Percentiles rank a stretch among this genome's conserved stretches.
These are phyloP conservation scores for Penicillium ucsense DNA, from an alignment of 495 filamentous ascomycete species.

Conservation along the genomic window DNA sequence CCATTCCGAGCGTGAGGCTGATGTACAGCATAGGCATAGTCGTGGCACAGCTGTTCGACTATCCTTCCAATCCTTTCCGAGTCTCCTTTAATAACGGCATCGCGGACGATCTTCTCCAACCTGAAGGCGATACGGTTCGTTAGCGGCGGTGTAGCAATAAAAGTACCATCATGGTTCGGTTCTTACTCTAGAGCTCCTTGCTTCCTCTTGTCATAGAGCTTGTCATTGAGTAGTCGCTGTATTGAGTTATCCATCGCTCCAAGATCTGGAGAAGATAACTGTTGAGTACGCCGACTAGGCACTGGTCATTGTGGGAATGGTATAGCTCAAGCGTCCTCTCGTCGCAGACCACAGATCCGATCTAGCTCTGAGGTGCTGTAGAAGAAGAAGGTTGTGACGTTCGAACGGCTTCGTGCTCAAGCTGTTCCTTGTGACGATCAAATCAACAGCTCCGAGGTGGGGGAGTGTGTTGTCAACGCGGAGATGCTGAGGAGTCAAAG, in stretches of 20 bases:
- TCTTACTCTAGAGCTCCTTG: conserved; percentile 91
- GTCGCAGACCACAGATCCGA: too few species aligned
- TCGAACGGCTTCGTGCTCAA: neutral
- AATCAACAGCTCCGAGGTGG: conserved; percentile 6
- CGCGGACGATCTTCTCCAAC: conserved; percentile 84
- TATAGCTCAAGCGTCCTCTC: neutral
- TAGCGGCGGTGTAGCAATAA: conserved; percentile 2
- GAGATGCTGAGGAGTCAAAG: conserved; percentile 17
- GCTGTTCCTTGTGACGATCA: neutral
- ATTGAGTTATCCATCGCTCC: conserved; percentile 75
- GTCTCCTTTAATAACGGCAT: conserved; percentile 66
- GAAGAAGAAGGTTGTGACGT: too few species aligned
- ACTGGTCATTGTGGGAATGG: conserved; percentile 25
- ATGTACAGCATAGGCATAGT: conserved; percentile 95
- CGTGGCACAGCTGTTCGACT: conserved; percentile 91
- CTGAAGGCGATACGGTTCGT: conserved; percentile 32
- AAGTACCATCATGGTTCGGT: neutral
- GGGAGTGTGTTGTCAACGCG: conserved; percentile 32
- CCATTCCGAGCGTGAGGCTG: conserved; percentile 96
- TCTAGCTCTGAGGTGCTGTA: too few species aligned
- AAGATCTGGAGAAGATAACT: conserved; percentile 11
- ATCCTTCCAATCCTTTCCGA: conserved; percentile 72
- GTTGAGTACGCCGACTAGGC: conserved; percentile 21
- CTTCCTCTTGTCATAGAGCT: conserved; percentile 96
- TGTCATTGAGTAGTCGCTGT: conserved; percentile 88